A percentile compares a stretch with the other conserved stretches of the same genome.
Conservation (phyloP, 1,284 basidiomycete genomes). For the Malassezia caprae region DNA sequence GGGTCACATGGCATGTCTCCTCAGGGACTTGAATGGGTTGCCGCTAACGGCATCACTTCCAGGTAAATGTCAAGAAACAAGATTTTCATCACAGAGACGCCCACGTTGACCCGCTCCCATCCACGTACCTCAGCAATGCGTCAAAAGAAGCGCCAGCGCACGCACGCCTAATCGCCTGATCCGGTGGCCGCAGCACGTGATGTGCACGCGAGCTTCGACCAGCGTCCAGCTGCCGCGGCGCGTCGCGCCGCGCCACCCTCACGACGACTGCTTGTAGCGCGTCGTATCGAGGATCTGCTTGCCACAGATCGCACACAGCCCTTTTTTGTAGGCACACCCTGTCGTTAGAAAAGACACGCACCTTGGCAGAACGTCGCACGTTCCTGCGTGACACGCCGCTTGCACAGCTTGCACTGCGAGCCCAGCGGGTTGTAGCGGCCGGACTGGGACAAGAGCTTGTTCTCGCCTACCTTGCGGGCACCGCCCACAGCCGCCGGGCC, state of each 20-base stretch:
- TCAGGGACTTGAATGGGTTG: slow-evolving; percentile 22
- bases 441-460: slow-evolving; percentile 22
- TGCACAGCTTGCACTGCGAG: slow-evolving; percentile 28
- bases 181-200: neutral
- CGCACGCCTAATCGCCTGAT: neutral
- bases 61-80: slow-evolving; percentile 5
- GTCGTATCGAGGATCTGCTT: slow-evolving; percentile 26
- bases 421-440: slow-evolving; percentile 23
- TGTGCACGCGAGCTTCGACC: neutral
- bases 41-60: slow-evolving; percentile 12
- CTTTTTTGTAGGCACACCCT: slow-evolving; percentile 30
- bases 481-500: neutral
- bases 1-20: neutral
- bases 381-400: slow-evolving; percentile 22
- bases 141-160: neutral
- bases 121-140: neutral
- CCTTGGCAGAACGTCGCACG: slow-evolving; percentile 26
- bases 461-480: slow-evolving; percentile 19
- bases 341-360: slow-evolving; percentile 9
- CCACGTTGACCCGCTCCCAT: neutral
- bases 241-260: neutral
- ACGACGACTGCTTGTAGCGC: slow-evolving; percentile 22
- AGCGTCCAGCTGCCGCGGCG: neutral
- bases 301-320: slow-evolving; percentile 31
- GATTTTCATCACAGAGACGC: slow-evolving; percentile 9